Evolutionary conservation across 768 basidiomycete species (phyloP), one percentile per base, ranked within the genome.

Genomic region (Tephrocybe sp.): DNA sequence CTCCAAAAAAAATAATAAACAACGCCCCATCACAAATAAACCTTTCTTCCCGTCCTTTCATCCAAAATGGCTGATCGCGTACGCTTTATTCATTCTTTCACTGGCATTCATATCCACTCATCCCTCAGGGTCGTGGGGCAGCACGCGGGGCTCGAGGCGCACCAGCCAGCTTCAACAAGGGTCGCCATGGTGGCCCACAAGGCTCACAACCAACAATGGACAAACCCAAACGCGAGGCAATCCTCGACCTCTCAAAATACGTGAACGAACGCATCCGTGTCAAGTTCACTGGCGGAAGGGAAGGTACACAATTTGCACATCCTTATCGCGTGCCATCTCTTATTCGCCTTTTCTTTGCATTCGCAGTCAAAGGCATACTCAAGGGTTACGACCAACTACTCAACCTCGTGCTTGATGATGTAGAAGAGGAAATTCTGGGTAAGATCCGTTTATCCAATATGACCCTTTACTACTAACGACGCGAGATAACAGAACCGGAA

Each of bases 341-440:
- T 16, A 15, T 11, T 30, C 27, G 38, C 33, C 33, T 15, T 34
- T 54, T 22, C 23, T 48, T 48, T n/a, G n/a, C n/a, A n/a, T n/a
- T n/a, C n/a, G 18, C 59, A 97, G 95, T 97, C 45, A 88, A 82
- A 7, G 97, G 97, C 3, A 79, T 89, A 15, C 69, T 99, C 54
- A 99, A 99, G 69, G 97, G 97, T 21, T 98, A 83, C 61, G 97
- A 98, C 69, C 94, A 97, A 58, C 75, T 98, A 31, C 79, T 98
- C 49, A 98, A 99, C 66, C 85, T 99, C 47, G 97, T 99, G 42
- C 80, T 99, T 42, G 97, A 99, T 67, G 91, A 97, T 52, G 93
- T 98, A 5, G 80, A 86, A 60, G 97, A 99, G 69, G 79, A 88
- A 31, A 57, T 90, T 2, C 77, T 79, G 63, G 83, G 89, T 88